Evolutionary conservation across 1,284 basidiomycete species (phyloP).

Genomic region (Coniferiporia weirii): DNA sequence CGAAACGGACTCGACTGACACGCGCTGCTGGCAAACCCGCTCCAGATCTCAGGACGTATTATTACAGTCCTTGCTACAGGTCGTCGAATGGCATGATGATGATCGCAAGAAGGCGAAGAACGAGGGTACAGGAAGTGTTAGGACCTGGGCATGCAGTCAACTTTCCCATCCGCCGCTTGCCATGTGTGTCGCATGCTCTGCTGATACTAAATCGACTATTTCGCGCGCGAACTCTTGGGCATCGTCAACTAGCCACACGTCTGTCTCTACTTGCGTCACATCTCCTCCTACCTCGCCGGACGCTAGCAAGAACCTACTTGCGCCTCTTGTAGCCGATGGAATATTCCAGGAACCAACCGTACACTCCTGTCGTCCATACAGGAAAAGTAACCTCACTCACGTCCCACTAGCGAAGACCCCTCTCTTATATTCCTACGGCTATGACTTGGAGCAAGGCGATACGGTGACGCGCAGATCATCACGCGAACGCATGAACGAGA

Average conservation of each 20-base stretch:
- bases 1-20: conserved; percentile 30
- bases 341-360: neutral
- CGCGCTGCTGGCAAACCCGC: conserved; percentile 24
- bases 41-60: conserved; percentile 35
- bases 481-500: neutral
- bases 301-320: conserved; percentile 37
- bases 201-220: conserved; percentile 30
- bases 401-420: conserved; percentile 21
- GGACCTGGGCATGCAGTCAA: neutral
- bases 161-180: conserved; percentile 26
- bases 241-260: conserved; percentile 43
- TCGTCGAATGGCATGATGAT: conserved; percentile 36
- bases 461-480: neutral
- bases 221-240: conserved; percentile 52
- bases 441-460: conserved; percentile 2
- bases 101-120: conserved; percentile 32
- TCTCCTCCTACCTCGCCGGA: conserved; percentile 35
- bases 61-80: conserved; percentile 43
- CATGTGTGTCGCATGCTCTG: conserved; percentile 28
- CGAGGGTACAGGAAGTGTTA: conserved; percentile 22
- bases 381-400: conserved; percentile 13
- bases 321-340: conserved; percentile 17
- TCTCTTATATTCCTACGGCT: neutral
- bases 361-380: conserved; percentile 11
- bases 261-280: conserved; percentile 31